Percentiles rank a stretch among this genome's conserved stretches.
These are phyloP conservation scores for Fusarium incarnatum DNA, from an alignment of 2,329 filamentous ascomycete genomes.

Conservation along the genomic window DNA sequence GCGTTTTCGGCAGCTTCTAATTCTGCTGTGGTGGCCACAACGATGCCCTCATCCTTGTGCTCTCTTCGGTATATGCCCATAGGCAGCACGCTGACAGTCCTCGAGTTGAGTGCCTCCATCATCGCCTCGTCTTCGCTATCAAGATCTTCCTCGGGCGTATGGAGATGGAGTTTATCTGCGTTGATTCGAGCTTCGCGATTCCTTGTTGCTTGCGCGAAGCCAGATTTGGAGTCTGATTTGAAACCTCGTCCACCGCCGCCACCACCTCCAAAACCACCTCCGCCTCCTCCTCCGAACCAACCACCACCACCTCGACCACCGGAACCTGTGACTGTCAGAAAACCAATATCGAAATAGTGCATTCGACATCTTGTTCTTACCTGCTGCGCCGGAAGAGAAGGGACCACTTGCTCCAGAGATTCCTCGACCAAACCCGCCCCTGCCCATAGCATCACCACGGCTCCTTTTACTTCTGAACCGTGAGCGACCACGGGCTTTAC, in stretches of 20 bases:
- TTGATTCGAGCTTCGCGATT: slow-evolving; percentile 64
- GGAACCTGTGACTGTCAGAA: slow-evolving; percentile 23
- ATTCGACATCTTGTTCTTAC: slow-evolving; percentile 32
- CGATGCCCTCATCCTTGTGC: slow-evolving; percentile 65
- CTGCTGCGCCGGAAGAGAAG: slow-evolving; percentile 51
- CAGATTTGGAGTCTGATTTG: slow-evolving; percentile 53
- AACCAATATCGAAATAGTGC: background rate
- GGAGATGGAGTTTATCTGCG: slow-evolving; percentile 64
- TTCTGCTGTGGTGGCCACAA: slow-evolving; percentile 68
- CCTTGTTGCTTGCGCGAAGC: slow-evolving; percentile 53
- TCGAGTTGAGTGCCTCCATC: slow-evolving; percentile 51
- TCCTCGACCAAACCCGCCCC: slow-evolving; percentile 53
- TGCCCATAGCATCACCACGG: slow-evolving; percentile 59
- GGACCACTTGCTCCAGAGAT: slow-evolving; percentile 55
- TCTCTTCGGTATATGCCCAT: slow-evolving; percentile 68
- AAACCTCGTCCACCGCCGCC: slow-evolving; percentile 43
- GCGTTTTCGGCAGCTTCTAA: slow-evolving; percentile 65
- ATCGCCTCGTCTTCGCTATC: slow-evolving; percentile 59
- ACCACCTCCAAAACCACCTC: slow-evolving; percentile 47
- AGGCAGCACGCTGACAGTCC: slow-evolving; percentile 56
- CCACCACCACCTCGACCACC: slow-evolving; percentile 43
- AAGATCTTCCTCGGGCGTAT: slow-evolving; percentile 58
- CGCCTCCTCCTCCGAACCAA: slow-evolving; percentile 46
- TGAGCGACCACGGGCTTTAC: slow-evolving; percentile 53
- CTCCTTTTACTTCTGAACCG: slow-evolving; percentile 57